Conservation (phyloP, 73 alveolate species). For the Paraurostyla sp. region DNA sequence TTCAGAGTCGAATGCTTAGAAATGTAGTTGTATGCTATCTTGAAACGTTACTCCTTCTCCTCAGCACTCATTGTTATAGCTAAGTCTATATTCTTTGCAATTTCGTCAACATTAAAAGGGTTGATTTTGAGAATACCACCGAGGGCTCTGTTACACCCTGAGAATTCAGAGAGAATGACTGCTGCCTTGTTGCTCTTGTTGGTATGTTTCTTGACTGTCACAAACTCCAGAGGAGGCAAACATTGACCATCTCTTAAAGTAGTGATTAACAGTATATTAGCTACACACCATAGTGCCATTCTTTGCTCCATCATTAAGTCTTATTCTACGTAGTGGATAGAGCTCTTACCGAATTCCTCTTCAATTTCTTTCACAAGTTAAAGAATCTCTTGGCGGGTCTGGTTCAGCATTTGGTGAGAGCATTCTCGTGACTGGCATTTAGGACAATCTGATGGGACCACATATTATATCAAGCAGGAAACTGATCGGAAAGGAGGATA, state of each 20-base stretch:
- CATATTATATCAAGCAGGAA: conserved; percentile 27
- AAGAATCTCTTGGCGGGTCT: conserved; percentile 4
- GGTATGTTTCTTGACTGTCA: conserved; percentile 65
- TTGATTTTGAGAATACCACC: conserved; percentile 75
- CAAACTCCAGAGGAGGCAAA: conserved; percentile 79
- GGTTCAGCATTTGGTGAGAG: conserved; percentile 8
- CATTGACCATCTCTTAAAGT: conserved; percentile 67
- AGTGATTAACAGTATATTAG: conserved; percentile 45
- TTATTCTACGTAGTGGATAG: conserved; percentile 2
- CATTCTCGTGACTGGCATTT: conserved; percentile 16
- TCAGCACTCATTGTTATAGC: conserved; percentile 69
- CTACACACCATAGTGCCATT: conserved; percentile 52
- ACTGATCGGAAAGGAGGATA: background rate
- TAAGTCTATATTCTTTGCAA: conserved; percentile 69
- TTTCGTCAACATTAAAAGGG: conserved; percentile 80
- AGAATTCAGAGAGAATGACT: conserved; percentile 79
- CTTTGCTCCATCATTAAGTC: conserved; percentile 42
- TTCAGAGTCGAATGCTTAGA: conserved; percentile 62
- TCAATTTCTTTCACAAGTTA: conserved; percentile 4
- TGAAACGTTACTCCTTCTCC: conserved; percentile 61
- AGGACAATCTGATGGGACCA: conserved; percentile 56
- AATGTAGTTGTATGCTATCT: conserved; percentile 42
- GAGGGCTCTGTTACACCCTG: conserved; percentile 85
- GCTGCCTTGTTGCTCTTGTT: conserved; percentile 54
- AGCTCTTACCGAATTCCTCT: conserved; percentile 59